Percentiles rank a stretch among this genome's conserved stretches.
Evolutionary conservation across 495 filamentous ascomycete genomes (phyloP).

Genomic region (Hypoxylon fragiforme): DNA sequence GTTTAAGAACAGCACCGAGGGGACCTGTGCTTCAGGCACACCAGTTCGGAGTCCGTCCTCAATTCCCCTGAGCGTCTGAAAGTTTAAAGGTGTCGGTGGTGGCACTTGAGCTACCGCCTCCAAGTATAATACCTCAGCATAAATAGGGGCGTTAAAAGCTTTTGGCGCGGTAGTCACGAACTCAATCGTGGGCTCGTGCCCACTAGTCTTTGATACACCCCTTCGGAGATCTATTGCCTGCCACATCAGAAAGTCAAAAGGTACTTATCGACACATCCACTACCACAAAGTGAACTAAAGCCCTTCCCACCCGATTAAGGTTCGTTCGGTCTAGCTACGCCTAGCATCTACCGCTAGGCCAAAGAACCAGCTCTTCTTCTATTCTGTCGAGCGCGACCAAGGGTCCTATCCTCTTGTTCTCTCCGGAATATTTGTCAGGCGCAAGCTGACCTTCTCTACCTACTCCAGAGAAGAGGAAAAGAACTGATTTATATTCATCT

Average conservation of each 20-base stretch:
- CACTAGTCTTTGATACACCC: constrained; percentile 7
- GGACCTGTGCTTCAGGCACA: background rate
- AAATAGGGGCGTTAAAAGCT: constrained; percentile 2
- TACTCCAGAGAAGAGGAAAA: background rate
- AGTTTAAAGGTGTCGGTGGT: constrained; percentile 8
- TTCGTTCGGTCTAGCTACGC: constrained; percentile 12
- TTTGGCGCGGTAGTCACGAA: constrained; percentile 20
- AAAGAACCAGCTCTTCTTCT: background rate
- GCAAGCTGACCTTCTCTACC: too few relatives aligned
- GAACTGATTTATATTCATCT: background rate
- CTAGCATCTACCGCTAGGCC: background rate
- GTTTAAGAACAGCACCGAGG: background rate
- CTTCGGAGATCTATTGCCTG: constrained; percentile 4
- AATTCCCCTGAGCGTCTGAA: constrained; percentile 14
- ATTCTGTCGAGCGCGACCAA: background rate
- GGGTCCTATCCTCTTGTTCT: background rate
- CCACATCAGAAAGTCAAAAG: background rate
- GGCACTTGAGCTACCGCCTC: constrained; percentile 12
- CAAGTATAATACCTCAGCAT: background rate
- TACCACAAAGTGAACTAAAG: background rate
- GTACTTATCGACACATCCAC: background rate
- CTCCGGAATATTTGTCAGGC: too few relatives aligned
- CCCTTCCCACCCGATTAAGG: constrained; percentile 15
- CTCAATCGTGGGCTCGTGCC: constrained; percentile 19
- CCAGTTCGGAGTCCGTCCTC: constrained; percentile 23